These are phyloP conservation scores for Saccharomyces hybrid DNA, from an alignment of 1,139 yeast species.

Conservation along the genomic window DNA sequence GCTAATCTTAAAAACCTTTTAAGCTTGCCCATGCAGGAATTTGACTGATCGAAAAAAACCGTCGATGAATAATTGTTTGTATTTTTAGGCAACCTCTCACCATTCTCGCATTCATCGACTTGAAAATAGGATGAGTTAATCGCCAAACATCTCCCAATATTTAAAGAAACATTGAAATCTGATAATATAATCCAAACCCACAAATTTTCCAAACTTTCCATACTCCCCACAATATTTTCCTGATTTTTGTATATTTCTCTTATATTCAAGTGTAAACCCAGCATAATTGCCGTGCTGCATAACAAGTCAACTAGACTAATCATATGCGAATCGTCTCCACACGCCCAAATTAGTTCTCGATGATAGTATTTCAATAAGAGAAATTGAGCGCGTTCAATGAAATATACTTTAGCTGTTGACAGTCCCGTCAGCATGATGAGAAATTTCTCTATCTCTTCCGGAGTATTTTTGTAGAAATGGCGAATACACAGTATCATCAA, in stretches of 20 bases:
- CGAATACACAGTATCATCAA: conserved; percentile 20
- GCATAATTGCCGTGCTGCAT: conserved; percentile 21
- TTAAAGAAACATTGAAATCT: conserved; percentile 27
- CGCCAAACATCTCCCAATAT: conserved; percentile 27
- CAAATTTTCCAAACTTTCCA: conserved; percentile 19
- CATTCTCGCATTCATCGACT: conserved; percentile 4
- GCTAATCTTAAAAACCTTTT: conserved; percentile 15
- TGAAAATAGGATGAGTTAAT: conserved; percentile 17
- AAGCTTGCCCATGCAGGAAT: conserved; percentile 9
- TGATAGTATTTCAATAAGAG: conserved; percentile 14
- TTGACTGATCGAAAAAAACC: neutral
- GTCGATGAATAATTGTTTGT: neutral
- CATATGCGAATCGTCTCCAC: conserved; percentile 27
- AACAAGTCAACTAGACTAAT: conserved; percentile 18
- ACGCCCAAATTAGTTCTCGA: conserved; percentile 13
- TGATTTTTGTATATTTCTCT: conserved; percentile 18
- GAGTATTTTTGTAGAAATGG: conserved; percentile 13
- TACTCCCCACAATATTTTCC: conserved; percentile 16
- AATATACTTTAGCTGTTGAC: conserved; percentile 10
- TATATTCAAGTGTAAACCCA: conserved; percentile 32
- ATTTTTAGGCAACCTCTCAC: neutral
- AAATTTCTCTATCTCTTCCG: conserved; percentile 14
- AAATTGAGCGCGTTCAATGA: conserved; percentile 12
- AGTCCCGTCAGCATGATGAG: conserved; percentile 13
- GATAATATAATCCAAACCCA: conserved; percentile 26